Evolutionary conservation across 78 protist species (phyloP).

Genomic region (Dictyostelium intermedium): DNA sequence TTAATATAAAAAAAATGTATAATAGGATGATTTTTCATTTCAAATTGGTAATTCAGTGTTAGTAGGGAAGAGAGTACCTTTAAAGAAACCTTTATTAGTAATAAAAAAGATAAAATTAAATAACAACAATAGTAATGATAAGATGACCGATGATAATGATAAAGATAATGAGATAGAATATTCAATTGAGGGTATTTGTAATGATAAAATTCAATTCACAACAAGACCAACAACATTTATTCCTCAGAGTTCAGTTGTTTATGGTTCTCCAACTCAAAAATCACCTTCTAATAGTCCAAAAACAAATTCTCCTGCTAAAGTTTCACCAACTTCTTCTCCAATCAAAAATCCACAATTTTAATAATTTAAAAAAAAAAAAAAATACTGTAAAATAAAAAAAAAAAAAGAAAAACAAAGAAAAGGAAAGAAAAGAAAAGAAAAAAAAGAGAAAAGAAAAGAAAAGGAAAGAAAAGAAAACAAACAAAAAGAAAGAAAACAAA

Average conservation of each 20-base stretch:
- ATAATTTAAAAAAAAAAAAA: background rate
- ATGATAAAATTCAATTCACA: constrained; percentile 13
- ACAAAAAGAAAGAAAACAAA: too few relatives aligned
- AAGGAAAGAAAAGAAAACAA: too few relatives aligned
- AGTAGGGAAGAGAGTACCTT: background rate
- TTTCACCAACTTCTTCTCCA: constrained; percentile 4
- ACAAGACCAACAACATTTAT: constrained; percentile 31
- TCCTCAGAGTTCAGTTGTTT: constrained; percentile 8
- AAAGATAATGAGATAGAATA: background rate
- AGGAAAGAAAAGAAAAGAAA: too few relatives aligned
- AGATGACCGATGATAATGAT: background rate
- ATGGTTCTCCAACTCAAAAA: constrained; percentile 35
- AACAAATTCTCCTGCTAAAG: background rate
- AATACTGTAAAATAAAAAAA: background rate
- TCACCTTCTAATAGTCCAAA: background rate
- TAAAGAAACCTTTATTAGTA: constrained; percentile 34
- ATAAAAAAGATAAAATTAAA: background rate
- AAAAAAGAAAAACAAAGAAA: background rate
- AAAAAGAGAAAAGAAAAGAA: too few relatives aligned
- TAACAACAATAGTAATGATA: background rate
- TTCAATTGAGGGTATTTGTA: background rate
- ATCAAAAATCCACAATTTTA: constrained; percentile 5
- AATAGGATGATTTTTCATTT: constrained; percentile 12
- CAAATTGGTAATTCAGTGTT: background rate
- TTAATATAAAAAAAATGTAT: too few relatives aligned